Evolutionary conservation across 805 yeast species (phyloP), one percentile per base, ranked within the genome.

Genomic region (Metschnikowia bowlesiae): DNA sequence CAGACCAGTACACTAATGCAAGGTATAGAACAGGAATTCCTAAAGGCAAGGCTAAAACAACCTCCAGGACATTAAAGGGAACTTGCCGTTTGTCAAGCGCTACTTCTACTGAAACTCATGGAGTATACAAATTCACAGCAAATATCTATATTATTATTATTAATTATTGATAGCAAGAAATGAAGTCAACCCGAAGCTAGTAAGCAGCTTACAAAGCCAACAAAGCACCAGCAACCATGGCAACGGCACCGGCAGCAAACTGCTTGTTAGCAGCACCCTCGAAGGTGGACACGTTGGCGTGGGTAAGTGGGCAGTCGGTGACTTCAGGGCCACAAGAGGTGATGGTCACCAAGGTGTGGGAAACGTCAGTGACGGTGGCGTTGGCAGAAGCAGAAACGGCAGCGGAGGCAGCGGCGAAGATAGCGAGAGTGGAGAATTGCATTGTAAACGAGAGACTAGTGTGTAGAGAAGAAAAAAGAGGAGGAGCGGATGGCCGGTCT

Each of bases 211-310:
- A 64, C 64, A 64, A 63, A 62, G 66, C 67, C 62, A 64, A 61
- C 63, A 64, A 56, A 51, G 61, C 61, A 53, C 61, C 61, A 39
- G 61, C 61, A 51, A 58, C 60, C 58, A 58, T 51, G 42, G 61
- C 61, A 48, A 51, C 61, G 62, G 63, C 65, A 54, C 65, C 65
- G 53, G 66, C 68, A 51, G 64, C 66, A 53, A 48, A 60, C 47
- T 58, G 60, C 60, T 55, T 56, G 61, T 51, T 52, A 43, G 57
- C 61, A 47, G 52, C 58, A 54, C 57, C 60, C 48, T 41, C 42
- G 63, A 47, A 55, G 47, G 63, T 49, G 49, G 58, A 48, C 46
- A 54, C 56, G 56, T 49, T 50, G 44, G 52, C 48, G 22, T 48
- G 37, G 46, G 59, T 52, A 14, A 50, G 47, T 45, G 62, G 61